phyloP scores from a whole-genome alignment of 2,329 filamentous ascomycete genomes.

The Cordyceps militaris region DNA sequence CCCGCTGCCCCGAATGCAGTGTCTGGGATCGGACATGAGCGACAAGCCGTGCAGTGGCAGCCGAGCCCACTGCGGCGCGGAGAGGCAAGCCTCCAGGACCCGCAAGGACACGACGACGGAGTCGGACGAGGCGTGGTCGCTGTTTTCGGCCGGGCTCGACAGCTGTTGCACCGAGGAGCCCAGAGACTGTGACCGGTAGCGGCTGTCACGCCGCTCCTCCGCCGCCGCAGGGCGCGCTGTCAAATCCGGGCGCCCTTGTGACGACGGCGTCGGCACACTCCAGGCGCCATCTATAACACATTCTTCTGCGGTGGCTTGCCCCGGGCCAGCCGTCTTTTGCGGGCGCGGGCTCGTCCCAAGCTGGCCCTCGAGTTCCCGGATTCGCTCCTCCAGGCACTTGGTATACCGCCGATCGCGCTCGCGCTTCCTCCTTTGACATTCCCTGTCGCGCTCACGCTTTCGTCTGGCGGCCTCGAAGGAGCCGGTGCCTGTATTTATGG shows the following conservation, averaged over 20 bases:
- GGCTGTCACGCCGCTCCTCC: background rate
- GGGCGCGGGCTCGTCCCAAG: background rate
- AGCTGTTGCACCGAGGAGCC: background rate
- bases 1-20: background rate
- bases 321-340: background rate
- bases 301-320: background rate
- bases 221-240: background rate
- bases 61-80: background rate
- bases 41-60: background rate
- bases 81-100: background rate
- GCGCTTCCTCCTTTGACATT: background rate
- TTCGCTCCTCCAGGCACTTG: background rate
- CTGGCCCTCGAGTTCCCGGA: background rate
- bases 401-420: background rate
- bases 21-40: background rate
- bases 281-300: no score
- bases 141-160: background rate
- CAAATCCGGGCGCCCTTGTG: background rate
- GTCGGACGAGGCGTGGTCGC: background rate
- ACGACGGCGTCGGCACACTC: background rate
- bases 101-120: background rate
- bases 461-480: background rate
- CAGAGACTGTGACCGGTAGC: background rate
- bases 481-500: background rate
- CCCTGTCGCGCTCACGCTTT: slow-evolving; percentile 1